Evolutionary conservation across 1,139 yeast species (phyloP).

Genomic region (Yamadazyma diospyri): DNA sequence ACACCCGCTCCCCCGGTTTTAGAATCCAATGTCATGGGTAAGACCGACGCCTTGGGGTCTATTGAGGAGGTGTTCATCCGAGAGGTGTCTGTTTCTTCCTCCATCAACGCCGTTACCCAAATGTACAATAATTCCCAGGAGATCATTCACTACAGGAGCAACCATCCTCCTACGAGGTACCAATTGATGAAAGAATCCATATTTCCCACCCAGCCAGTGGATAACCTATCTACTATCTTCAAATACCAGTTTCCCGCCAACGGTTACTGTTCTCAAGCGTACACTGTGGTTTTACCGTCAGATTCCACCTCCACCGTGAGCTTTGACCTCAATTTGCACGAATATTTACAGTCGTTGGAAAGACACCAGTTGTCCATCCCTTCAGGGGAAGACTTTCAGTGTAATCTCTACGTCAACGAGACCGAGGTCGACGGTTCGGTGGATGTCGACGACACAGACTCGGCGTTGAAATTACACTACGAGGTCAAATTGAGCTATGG

Average conservation of each 20-base stretch:
- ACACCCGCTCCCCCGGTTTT: constrained; percentile 14
- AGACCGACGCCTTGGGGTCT: constrained; percentile 24
- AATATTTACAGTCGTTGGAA: constrained; percentile 34
- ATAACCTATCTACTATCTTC: constrained; percentile 29
- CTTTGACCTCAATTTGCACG: constrained; percentile 43
- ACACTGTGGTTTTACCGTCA: constrained; percentile 41
- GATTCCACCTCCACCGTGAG: constrained; percentile 44
- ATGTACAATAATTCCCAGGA: constrained; percentile 27
- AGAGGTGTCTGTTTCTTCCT: constrained; percentile 34
- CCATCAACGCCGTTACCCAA: constrained; percentile 26
- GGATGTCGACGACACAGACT: constrained; percentile 28
- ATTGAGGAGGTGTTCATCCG: constrained; percentile 31
- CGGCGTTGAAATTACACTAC: constrained; percentile 35
- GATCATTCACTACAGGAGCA: constrained; percentile 13
- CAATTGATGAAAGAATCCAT: constrained; percentile 28
- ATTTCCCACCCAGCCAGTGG: constrained; percentile 31
- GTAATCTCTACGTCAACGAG: constrained; percentile 45
- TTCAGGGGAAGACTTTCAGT: constrained; percentile 41
- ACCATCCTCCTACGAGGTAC: constrained; percentile 16
- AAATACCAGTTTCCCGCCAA: constrained; percentile 46
- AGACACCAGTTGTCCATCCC: constrained; percentile 27
- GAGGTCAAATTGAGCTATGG: constrained; percentile 50
- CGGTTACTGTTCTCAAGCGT: constrained; percentile 42
- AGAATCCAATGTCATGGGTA: constrained; percentile 27
- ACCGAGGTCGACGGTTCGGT: constrained; percentile 42